phyloP scores from a whole-genome alignment of 495 filamentous ascomycete species.

The Daldinia caldariorum region DNA sequence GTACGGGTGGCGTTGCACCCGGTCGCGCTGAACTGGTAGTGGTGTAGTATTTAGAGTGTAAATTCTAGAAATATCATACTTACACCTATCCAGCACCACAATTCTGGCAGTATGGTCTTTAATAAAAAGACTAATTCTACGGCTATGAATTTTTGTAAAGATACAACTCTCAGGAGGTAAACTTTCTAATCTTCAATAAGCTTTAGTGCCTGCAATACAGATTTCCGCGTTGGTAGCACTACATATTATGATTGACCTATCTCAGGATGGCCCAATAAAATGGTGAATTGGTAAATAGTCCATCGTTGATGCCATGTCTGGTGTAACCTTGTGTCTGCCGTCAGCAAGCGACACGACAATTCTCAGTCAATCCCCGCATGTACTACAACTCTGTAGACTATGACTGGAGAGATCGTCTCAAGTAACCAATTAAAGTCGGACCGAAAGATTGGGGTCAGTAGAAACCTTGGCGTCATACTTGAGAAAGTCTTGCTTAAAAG shows the following conservation, averaged over 20 bases:
- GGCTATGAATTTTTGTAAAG: too few species aligned
- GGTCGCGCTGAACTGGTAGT: too few species aligned
- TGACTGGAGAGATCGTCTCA: neutral
- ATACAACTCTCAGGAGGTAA: too few species aligned
- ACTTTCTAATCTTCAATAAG: too few species aligned
- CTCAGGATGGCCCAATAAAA: neutral
- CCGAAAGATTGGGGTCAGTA: neutral
- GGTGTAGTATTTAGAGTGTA: too few species aligned
- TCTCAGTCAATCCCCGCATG: neutral
- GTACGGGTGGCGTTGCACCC: too few species aligned
- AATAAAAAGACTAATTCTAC: too few species aligned
- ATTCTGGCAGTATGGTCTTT: too few species aligned
- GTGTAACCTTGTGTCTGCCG: neutral
- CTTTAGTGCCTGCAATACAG: too few species aligned
- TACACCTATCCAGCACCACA: too few species aligned
- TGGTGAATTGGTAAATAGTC: neutral
- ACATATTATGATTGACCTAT: neutral
- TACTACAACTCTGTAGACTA: neutral
- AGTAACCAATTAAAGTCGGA: neutral
- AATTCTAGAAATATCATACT: too few species aligned
- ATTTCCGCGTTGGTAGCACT: too few species aligned
- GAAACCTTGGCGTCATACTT: neutral
- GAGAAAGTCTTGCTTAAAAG: neutral
- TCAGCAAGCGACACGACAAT: neutral
- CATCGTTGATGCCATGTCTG: neutral